Percentiles rank a stretch among this genome's conserved stretches.
These are phyloP conservation scores for Amyloporia xantha DNA, from an alignment of 768 basidiomycete genomes.

Conservation along the genomic window DNA sequence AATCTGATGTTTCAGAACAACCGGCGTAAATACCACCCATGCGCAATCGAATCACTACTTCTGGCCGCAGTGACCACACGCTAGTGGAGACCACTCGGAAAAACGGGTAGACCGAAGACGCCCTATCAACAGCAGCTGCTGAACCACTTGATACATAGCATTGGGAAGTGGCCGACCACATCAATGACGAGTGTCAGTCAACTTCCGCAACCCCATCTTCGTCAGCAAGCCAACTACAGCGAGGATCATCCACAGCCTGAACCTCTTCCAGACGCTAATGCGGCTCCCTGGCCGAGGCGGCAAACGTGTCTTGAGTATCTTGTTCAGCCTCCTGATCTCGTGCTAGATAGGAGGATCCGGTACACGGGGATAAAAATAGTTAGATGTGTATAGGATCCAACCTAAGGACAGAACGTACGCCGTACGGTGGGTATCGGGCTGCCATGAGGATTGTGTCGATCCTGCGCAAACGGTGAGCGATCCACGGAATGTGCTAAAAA, in stretches of 20 bases:
- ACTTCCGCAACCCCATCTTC: not conserved
- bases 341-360: not conserved
- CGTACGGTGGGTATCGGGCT: slow-evolving; percentile 33
- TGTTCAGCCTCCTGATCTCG: slow-evolving; percentile 2
- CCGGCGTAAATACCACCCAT: no score
- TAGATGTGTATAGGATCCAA: not conserved
- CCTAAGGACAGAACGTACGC: slow-evolving; percentile 16
- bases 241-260: not conserved
- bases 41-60: no score
- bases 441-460: slow-evolving; percentile 27
- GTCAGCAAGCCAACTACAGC: not conserved
- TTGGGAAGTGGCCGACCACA: no score
- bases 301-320: not conserved
- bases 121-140: no score
- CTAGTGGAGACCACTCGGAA: not conserved
- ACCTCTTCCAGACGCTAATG: not conserved
- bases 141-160: no score
- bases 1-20: not conserved
- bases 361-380: not conserved
- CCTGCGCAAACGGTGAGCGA: slow-evolving; percentile 13
- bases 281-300: slow-evolving; percentile 2
- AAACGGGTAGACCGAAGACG: no score
- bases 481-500: not conserved
- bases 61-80: not conserved
- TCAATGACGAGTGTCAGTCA: not conserved